phyloP scores from a whole-genome alignment of 176 grass and related monocot genomes.

The Juncus inflexus region DNA sequence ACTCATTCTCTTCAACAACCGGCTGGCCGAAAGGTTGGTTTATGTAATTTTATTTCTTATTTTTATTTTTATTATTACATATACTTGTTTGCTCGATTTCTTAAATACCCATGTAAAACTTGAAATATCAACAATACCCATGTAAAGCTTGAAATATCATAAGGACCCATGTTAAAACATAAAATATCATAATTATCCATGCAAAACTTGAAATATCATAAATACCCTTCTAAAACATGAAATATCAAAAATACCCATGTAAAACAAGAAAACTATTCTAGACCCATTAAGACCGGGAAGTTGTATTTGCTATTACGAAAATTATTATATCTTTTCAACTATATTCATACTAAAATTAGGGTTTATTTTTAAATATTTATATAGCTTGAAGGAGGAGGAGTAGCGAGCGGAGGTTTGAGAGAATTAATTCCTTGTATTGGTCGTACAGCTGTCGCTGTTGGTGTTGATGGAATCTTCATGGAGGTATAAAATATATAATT shows the following conservation, averaged over 20 bases:
- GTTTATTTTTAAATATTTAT: constrained; percentile 24
- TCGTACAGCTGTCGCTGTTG: constrained; percentile 84
- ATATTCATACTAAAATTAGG: neutral
- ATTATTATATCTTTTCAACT: neutral
- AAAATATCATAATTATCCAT: too few relatives aligned
- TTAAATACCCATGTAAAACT: too few relatives aligned
- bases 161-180: too few relatives aligned
- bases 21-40: constrained; percentile 79
- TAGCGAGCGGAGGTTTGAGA: constrained; percentile 81
- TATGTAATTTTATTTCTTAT: constrained; percentile 10
- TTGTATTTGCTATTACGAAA: neutral
- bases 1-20: constrained; percentile 98
- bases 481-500: constrained; percentile 46
- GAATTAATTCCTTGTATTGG: constrained; percentile 96
- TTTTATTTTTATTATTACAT: neutral
- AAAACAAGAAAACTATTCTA: neutral
- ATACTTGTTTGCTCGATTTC: too few relatives aligned
- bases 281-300: neutral
- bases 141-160: too few relatives aligned
- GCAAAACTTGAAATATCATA: too few relatives aligned
- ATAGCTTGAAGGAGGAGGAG: constrained; percentile 91
- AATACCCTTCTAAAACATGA: too few relatives aligned
- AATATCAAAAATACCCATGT: too few relatives aligned
- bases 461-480: constrained; percentile 97
- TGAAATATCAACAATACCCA: too few relatives aligned